These are phyloP conservation scores for Backusella mclennaniae DNA, from an alignment of 192 early-diverging fungal genomes.

Conservation along the genomic window DNA sequence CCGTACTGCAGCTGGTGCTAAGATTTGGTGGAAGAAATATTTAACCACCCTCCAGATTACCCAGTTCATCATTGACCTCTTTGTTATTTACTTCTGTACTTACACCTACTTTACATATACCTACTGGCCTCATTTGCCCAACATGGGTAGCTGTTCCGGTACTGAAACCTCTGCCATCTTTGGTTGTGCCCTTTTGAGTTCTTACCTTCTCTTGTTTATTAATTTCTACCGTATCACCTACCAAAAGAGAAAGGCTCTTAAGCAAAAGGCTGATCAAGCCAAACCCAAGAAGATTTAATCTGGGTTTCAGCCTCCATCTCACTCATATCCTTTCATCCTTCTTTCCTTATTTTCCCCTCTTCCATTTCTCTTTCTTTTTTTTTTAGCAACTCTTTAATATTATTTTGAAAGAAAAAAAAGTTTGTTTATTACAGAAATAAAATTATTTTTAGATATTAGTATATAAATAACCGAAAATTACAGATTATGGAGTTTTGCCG, in stretches of 20 bases:
- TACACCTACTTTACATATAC: slow-evolving; percentile 77
- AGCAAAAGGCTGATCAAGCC: slow-evolving; percentile 10
- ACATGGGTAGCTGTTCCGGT: slow-evolving; percentile 68
- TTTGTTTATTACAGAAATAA: not conserved
- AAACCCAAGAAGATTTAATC: slow-evolving; percentile 21
- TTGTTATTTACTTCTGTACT: slow-evolving; percentile 79
- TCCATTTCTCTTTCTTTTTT: not conserved
- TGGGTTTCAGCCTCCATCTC: not conserved
- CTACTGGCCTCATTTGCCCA: slow-evolving; percentile 60
- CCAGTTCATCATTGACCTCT: slow-evolving; percentile 86
- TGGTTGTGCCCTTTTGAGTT: slow-evolving; percentile 72
- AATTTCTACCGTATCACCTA: slow-evolving; percentile 85
- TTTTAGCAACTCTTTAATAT: not conserved
- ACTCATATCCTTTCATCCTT: not conserved
- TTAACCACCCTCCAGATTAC: slow-evolving; percentile 85
- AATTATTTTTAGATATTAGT: slow-evolving; percentile 1
- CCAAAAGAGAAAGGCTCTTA: slow-evolving; percentile 47
- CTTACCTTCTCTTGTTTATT: slow-evolving; percentile 83
- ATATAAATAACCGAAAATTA: not conserved
- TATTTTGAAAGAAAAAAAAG: not conserved
- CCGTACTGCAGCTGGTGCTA: slow-evolving; percentile 66
- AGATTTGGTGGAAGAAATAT: slow-evolving; percentile 92
- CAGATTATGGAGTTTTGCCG: not conserved
- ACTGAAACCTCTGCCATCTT: slow-evolving; percentile 73
- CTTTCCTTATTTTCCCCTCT: not conserved